Base-by-base conservation (phyloP, 805 yeast species). In the Candida jianshihensis region DNA sequence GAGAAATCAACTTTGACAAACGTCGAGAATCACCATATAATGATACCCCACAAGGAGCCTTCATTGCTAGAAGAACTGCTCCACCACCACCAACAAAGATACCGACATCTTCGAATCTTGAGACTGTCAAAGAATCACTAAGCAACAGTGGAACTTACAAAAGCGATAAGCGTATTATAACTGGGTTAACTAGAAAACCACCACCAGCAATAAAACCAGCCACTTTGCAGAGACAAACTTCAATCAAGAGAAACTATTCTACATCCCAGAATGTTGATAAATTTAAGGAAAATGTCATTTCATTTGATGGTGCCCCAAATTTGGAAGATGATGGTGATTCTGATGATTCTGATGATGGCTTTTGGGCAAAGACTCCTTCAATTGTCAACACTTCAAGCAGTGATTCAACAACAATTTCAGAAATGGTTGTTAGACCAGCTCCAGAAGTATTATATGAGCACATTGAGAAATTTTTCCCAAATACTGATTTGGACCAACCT, bases 401-500 rank as follows among this genome's bases (percentile, higher is more conserved):
- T 11, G 49, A 53, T 29, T 48, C 49, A 17, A 51, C 61, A 11
- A 38, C 49, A 44, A 65, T 49, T 18, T 40, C 51, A 19, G 62
- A 61, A 37, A 75, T 80, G 86, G 78, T 81, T 7, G 81, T 92
- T 13, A 76, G 99, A 55, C 99, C 99, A 2, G 88, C 97, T 0
- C 82, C 95, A 1, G 97, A 90, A 52, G 94, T 85, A 29, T 81
- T 92, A 21, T 92, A 89, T 55, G 86, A 87, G 38, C 89, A 92
- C 49, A 71, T 92, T 43, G 99, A 92, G 47, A 75, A 75, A 51
- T 92, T 84, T 56, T 92, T 92, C 67, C 98, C 98, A 1, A 73
- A 83, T 48, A 79, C 97, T 0, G 90, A 90, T 59, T 69, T 92
- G 41, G 99, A 92, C 55, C 83, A 81, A 49, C 95, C 97, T 3